Percentiles rank a stretch among this genome's conserved stretches.
Conservation (phyloP, 805 yeast genomes). For the Priceomyces castillae region DNA sequence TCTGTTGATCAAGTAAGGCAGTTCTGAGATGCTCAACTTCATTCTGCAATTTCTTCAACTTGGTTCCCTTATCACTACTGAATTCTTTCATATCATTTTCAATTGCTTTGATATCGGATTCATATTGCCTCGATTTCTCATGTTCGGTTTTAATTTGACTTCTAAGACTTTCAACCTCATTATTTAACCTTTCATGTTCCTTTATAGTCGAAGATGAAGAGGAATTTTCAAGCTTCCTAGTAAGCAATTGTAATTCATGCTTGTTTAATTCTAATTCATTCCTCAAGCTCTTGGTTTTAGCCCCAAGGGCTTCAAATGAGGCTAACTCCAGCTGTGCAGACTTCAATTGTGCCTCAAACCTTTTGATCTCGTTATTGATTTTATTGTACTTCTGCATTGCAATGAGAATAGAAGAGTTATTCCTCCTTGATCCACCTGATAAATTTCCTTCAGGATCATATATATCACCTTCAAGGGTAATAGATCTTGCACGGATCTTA, state of each 20-base stretch:
- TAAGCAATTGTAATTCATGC: conserved; percentile 58
- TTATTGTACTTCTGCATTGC: conserved; percentile 65
- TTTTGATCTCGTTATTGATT: conserved; percentile 36
- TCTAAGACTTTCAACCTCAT: conserved; percentile 45
- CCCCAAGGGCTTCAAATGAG: conserved; percentile 42
- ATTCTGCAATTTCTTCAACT: conserved; percentile 59
- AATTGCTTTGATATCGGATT: conserved; percentile 48
- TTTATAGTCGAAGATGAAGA: conserved; percentile 55
- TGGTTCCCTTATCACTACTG: conserved; percentile 72
- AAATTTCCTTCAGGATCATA: conserved; percentile 96
- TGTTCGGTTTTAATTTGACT: conserved; percentile 36
- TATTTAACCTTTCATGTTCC: conserved; percentile 44
- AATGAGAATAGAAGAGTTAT: conserved; percentile 54
- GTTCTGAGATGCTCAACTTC: conserved; percentile 44
- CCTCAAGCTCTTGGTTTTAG: conserved; percentile 53
- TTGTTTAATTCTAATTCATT: conserved; percentile 54
- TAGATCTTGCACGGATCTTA: conserved; percentile 71
- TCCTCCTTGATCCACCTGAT: conserved; percentile 87
- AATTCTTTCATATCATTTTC: conserved; percentile 83
- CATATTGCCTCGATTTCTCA: conserved; percentile 25
- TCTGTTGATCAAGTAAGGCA: conserved; percentile 39
- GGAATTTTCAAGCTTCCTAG: conserved; percentile 53
- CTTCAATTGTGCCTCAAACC: conserved; percentile 42
- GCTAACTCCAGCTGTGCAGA: conserved; percentile 39
- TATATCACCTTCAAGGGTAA: conserved; percentile 88